Evolutionary conservation across 2,329 filamentous ascomycete species (phyloP).

Genomic region (Thielaviopsis populi): DNA sequence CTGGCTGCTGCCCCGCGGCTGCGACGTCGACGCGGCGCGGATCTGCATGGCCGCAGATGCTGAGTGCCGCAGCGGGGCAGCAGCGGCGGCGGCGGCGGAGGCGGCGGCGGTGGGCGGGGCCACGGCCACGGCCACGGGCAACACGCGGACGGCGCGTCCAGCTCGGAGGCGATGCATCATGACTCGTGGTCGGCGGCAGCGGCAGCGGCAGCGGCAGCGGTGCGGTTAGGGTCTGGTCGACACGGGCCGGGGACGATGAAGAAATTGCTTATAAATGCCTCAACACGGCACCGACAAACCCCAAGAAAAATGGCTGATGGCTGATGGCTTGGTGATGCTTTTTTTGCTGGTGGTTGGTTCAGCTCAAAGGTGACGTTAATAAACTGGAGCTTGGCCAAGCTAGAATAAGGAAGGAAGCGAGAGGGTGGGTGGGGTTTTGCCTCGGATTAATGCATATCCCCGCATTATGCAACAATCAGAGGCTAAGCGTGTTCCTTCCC

Average conservation of each 20-base stretch:
- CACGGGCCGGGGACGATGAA: neutral
- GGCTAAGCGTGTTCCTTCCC: neutral
- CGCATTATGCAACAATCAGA: conserved; percentile 10
- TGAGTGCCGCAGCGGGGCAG: too few species aligned
- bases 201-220: too few species aligned
- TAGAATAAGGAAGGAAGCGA: neutral
- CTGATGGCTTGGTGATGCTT: neutral
- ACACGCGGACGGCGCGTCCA: neutral
- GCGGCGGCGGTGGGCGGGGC: neutral
- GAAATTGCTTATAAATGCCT: neutral
- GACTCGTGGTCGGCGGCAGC: too few species aligned
- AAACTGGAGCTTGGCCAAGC: neutral
- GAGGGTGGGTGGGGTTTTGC: neutral
- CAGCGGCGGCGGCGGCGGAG: neutral
- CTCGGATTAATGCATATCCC: conserved; percentile 8
- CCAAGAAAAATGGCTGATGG: neutral
- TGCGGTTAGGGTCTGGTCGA: neutral
- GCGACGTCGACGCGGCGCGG: neutral
- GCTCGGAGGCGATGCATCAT: conserved; percentile 1
- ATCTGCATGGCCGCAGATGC: neutral
- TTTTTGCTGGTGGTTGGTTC: neutral
- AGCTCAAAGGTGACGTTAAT: neutral
- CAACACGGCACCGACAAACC: neutral
- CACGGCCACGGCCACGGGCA: too few species aligned
- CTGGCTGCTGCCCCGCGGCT: neutral